phyloP scores from a whole-genome alignment of 331 rosid species.

The Telfairia occidentalis region DNA sequence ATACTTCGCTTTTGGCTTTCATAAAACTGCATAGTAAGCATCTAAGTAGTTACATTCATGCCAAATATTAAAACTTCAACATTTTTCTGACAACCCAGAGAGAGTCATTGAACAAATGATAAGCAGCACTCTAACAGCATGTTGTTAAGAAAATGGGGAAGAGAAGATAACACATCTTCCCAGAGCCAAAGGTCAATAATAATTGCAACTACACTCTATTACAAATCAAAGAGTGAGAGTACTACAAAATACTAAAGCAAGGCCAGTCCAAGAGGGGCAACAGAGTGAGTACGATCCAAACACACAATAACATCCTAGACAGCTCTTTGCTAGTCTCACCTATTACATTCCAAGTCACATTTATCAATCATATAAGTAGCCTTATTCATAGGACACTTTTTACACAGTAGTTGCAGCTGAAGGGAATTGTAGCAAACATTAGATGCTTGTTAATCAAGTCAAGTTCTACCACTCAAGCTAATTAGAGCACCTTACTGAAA shows the following conservation, averaged over 20 bases:
- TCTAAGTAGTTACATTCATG: neutral
- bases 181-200: neutral
- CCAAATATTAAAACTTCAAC: neutral
- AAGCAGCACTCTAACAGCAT: neutral
- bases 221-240: neutral
- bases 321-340: neutral
- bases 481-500: neutral
- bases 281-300: neutral
- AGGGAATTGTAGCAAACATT: neutral
- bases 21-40: slow-evolving; percentile 49
- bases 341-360: neutral
- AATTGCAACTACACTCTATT: neutral
- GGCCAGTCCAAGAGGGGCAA: neutral
- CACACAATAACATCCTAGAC: neutral
- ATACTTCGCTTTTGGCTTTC: slow-evolving; percentile 87
- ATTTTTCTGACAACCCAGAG: neutral
- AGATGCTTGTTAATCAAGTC: neutral
- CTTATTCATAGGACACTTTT: neutral
- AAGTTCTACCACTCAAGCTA: neutral
- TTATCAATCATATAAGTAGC: neutral
- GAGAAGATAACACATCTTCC: neutral
- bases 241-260: neutral
- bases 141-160: neutral
- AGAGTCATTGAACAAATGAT: neutral
- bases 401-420: neutral